Percentiles rank a stretch among this genome's conserved stretches.
These are phyloP conservation scores for Apophysomyces trapeziformis DNA, from an alignment of 371 early-diverging fungal species.

Conservation along the genomic window DNA sequence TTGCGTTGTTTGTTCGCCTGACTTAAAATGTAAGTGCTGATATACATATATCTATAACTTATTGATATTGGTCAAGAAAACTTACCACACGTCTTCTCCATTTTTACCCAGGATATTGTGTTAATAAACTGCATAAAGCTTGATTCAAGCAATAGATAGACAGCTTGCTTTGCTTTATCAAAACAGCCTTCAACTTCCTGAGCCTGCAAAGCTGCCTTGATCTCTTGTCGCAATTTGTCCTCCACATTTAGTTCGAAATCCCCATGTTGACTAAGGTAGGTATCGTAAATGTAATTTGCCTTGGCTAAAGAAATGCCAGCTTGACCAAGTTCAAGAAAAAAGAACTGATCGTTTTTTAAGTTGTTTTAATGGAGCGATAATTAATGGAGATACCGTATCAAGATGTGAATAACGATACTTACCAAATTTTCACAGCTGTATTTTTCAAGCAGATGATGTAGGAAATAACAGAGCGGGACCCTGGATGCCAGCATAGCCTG, in stretches of 20 bases:
- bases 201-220: slow-evolving; percentile 34
- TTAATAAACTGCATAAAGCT: slow-evolving; percentile 53
- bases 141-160: slow-evolving; percentile 54
- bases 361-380: no score
- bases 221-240: slow-evolving; percentile 50
- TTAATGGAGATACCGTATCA: no score
- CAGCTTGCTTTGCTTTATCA: slow-evolving; percentile 55
- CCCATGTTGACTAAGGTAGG: slow-evolving; percentile 54
- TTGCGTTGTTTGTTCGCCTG: slow-evolving; percentile 47
- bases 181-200: slow-evolving; percentile 43
- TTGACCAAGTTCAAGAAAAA: slow-evolving; percentile 64
- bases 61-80: neutral
- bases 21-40: slow-evolving; percentile 1
- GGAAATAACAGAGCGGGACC: slow-evolving; percentile 62
- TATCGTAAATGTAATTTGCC: slow-evolving; percentile 59
- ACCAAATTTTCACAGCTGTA: slow-evolving; percentile 64
- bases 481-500: slow-evolving; percentile 59
- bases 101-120: slow-evolving; percentile 36
- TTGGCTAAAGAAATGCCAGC: slow-evolving; percentile 53
- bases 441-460: slow-evolving; percentile 58
- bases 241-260: slow-evolving; percentile 65
- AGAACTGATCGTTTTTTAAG: slow-evolving; percentile 37
- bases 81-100: slow-evolving; percentile 46
- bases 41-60: no score
- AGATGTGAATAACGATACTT: slow-evolving; percentile 15